Conservation (phyloP, 1,284 basidiomycete genomes). For the Schizophyllum amplum region DNA sequence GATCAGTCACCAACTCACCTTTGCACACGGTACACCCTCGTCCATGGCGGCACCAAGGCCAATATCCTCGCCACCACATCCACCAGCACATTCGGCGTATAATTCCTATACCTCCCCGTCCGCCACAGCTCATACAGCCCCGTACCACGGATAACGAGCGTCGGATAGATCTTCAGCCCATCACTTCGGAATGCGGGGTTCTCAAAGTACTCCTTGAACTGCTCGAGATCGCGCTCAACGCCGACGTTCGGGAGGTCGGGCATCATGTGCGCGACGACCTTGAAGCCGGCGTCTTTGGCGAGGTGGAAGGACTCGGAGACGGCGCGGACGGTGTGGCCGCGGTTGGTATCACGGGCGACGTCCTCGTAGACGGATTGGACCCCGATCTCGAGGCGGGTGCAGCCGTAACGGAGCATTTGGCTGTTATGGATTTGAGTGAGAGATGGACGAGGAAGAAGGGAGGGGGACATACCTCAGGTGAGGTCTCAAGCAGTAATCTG, state of each 20-base stretch:
- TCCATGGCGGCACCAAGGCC: constrained; percentile 98
- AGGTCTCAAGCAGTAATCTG: constrained; percentile 96
- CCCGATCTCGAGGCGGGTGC: constrained; percentile 96
- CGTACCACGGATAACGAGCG: constrained; percentile 95
- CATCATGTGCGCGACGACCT: constrained; percentile 99
- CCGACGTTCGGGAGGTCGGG: constrained; percentile 96
- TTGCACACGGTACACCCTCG: constrained; percentile 95
- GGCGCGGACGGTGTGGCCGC: constrained; percentile 96
- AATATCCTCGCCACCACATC: constrained; percentile 96
- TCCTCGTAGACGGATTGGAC: constrained; percentile 99
- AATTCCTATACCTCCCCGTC: constrained; percentile 97
- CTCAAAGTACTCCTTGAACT: constrained; percentile 99
- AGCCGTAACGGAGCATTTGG: constrained; percentile 98
- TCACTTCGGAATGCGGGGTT: constrained; percentile 97
- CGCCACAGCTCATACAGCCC: constrained; percentile 96
- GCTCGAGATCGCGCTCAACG: constrained; percentile 94
- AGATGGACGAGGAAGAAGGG: constrained; percentile 1
- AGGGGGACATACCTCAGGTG: constrained; percentile 65
- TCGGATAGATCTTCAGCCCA: constrained; percentile 98
- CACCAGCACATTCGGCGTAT: constrained; percentile 96
- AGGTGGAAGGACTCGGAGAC: constrained; percentile 98
- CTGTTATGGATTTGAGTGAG: constrained; percentile 36
- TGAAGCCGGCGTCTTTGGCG: constrained; percentile 98
- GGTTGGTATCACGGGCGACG: constrained; percentile 96
- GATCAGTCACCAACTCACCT: too few relatives aligned